These are phyloP conservation scores for Microbotryomycetes sp. DNA, from an alignment of 1,284 basidiomycete genomes.

Conservation along the genomic window DNA sequence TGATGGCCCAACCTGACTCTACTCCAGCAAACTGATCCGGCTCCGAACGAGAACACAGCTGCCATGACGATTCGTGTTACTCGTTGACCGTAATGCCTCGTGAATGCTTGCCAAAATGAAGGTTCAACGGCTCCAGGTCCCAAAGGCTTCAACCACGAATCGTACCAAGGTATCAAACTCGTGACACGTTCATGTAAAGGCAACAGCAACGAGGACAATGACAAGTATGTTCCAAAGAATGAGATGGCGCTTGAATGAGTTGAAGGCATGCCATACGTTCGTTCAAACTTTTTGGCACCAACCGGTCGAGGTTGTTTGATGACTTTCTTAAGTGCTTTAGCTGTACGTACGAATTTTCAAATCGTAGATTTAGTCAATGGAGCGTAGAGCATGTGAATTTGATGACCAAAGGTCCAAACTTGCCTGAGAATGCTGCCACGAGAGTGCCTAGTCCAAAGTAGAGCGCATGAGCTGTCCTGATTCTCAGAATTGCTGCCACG, in stretches of 20 bases:
- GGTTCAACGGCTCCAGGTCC: conserved; percentile 9
- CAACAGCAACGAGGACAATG: conserved; percentile 34
- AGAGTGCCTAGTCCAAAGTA: conserved; percentile 38
- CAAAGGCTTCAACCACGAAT: conserved; percentile 11
- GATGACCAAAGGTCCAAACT: conserved; percentile 4
- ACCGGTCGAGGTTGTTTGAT: conserved; percentile 39
- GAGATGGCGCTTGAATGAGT: conserved; percentile 40
- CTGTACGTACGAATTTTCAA: conserved; percentile 17
- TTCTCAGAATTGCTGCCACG: conserved; percentile 32
- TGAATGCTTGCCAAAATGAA: conserved; percentile 11
- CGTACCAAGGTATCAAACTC: conserved; percentile 19
- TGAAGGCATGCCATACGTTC: conserved; percentile 41
- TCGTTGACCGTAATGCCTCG: conserved; percentile 16
- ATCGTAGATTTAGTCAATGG: neutral
- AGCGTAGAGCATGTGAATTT: neutral
- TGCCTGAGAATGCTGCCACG: conserved; percentile 36
- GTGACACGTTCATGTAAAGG: conserved; percentile 35
- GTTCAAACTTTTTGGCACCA: conserved; percentile 30
- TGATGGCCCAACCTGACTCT: conserved; percentile 38
- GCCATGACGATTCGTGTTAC: conserved; percentile 26
- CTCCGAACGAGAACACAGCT: conserved; percentile 20
- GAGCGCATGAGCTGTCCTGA: conserved; percentile 37
- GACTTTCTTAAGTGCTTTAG: conserved; percentile 38
- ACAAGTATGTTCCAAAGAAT: conserved; percentile 40
- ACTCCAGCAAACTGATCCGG: conserved; percentile 37